Evolutionary conservation across 1,284 basidiomycete genomes (phyloP).

Genomic region (Leccinum subspadiceum): DNA sequence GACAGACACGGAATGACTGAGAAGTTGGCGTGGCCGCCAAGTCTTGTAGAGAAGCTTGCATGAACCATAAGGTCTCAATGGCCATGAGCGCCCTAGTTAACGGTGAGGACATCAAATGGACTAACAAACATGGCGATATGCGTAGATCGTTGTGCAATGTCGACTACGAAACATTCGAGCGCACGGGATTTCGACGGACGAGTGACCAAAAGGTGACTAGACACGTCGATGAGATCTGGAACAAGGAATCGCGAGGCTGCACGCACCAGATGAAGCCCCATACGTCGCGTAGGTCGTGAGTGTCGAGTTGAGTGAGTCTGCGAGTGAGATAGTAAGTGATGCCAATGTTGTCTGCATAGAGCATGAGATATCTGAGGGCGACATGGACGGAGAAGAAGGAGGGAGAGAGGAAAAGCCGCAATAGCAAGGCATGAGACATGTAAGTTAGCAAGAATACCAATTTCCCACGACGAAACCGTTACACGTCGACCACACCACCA

Average conservation of each 20-base stretch:
- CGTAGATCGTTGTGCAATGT: conserved; percentile 83
- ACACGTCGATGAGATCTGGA: conserved; percentile 15
- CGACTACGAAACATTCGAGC: conserved; percentile 88
- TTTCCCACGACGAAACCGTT: conserved; percentile 29
- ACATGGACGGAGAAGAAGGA: conserved; percentile 91
- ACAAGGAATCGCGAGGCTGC: conserved; percentile 7
- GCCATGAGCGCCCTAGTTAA: conserved; percentile 19
- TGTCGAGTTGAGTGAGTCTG: conserved; percentile 75
- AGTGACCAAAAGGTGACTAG: conserved; percentile 88
- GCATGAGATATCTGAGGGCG: conserved; percentile 84
- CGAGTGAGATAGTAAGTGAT: conserved; percentile 94
- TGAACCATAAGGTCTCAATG: conserved; percentile 90
- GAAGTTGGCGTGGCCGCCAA: conserved; percentile 70
- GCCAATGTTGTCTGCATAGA: conserved; percentile 91
- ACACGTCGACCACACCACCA: conserved; percentile 29
- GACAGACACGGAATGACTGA: conserved; percentile 87
- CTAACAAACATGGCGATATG: conserved; percentile 92
- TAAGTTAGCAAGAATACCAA: background rate
- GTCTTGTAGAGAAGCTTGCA: conserved; percentile 93
- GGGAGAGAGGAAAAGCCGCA: conserved; percentile 86
- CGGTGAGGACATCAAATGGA: conserved; percentile 25
- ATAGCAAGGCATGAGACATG: conserved; percentile 77
- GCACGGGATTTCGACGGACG: conserved; percentile 87
- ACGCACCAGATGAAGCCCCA: conserved; percentile 94
- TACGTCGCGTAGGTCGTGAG: conserved; percentile 85